Percentiles rank a stretch among this genome's conserved stretches.
Evolutionary conservation across 441 rosid species (phyloP).

Genomic region (Sinapis alba): DNA sequence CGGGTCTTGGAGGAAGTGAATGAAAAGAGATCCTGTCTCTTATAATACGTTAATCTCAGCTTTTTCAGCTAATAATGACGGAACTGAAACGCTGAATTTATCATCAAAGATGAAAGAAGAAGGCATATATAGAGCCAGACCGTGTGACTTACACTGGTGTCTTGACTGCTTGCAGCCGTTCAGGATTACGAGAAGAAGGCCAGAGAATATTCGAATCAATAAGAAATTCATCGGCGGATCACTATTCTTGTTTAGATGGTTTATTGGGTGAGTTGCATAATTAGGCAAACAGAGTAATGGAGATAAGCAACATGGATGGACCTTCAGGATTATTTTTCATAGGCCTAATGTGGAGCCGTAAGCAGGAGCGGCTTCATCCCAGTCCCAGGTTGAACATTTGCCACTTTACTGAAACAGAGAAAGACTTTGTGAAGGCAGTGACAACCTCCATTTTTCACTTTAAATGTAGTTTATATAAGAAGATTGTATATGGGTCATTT

Average conservation of each 20-base stretch:
- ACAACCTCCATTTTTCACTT: not conserved
- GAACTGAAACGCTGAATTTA: constrained; percentile 31
- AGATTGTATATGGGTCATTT: not conserved
- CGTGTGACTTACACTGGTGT: constrained; percentile 35
- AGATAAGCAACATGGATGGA: not conserved
- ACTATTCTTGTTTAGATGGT: not conserved
- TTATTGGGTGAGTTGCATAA: not conserved
- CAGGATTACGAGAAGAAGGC: constrained; percentile 41
- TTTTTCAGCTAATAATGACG: constrained; percentile 43
- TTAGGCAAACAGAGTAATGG: not conserved
- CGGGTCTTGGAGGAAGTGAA: constrained; percentile 38
- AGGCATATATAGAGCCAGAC: constrained; percentile 44
- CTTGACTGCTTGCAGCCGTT: constrained; percentile 44
- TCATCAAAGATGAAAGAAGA: constrained; percentile 41
- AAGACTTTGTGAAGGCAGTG: not conserved
- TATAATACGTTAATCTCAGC: constrained; percentile 46
- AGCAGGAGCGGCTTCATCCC: not conserved
- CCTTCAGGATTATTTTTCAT: no score
- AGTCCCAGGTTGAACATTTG: not conserved
- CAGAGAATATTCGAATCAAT: constrained; percentile 29
- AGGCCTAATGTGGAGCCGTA: not conserved
- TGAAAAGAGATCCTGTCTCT: constrained; percentile 39
- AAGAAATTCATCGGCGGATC: constrained; percentile 19
- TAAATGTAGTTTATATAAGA: not conserved
- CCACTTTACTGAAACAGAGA: not conserved